A percentile compares a stretch with the other conserved stretches of the same genome.
Evolutionary conservation across 352 stramenopile genomes (phyloP).

Genomic region (Ophiocytium majus): DNA sequence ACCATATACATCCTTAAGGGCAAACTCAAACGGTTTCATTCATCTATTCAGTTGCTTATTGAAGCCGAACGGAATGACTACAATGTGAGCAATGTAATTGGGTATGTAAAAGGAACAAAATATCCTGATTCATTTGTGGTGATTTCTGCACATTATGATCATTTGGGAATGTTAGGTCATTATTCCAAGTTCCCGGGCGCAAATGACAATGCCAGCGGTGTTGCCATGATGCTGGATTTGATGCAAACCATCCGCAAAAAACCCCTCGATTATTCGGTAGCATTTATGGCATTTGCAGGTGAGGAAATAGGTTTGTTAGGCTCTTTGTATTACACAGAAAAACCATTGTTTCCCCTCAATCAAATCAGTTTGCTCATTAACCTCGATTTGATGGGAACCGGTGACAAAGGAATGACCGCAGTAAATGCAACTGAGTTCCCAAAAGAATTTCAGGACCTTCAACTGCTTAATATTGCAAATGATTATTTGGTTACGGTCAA

Average conservation of each 20-base stretch:
- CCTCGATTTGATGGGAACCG: conserved; percentile 13
- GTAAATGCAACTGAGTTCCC: neutral
- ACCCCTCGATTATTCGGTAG: neutral
- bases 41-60: too few relatives aligned
- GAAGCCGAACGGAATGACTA: too few relatives aligned
- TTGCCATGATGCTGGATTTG: neutral
- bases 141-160: conserved; percentile 4
- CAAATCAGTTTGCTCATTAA: neutral
- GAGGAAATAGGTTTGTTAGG: conserved; percentile 1
- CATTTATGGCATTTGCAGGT: neutral
- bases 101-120: neutral
- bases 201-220: conserved; percentile 9
- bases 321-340: neutral
- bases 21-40: too few relatives aligned
- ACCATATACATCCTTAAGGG: too few relatives aligned
- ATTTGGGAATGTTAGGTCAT: neutral
- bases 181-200: neutral
- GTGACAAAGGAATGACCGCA: neutral
- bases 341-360: neutral
- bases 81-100: neutral
- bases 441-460: neutral
- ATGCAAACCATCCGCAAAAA: neutral
- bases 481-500: neutral
- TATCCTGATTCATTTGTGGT: neutral
- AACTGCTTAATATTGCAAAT: neutral